Evolutionary conservation across 2,329 filamentous ascomycete genomes (phyloP).

Genomic region (Exophiala lecanii-corni): DNA sequence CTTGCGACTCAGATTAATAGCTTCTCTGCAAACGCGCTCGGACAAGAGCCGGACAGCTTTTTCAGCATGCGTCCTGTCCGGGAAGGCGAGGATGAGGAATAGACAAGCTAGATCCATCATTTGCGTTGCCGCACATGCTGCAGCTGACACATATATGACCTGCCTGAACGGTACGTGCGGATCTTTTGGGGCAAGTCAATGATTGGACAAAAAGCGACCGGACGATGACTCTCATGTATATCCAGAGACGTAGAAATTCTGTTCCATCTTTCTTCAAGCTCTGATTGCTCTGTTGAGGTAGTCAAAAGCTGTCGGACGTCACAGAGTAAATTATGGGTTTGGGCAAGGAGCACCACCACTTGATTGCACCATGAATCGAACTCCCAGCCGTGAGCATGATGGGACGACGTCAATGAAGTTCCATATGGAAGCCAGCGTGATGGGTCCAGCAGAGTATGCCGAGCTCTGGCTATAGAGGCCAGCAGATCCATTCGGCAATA

Average conservation of each 20-base stretch:
- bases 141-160: neutral
- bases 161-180: neutral
- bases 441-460: neutral
- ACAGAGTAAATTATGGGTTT: conserved; percentile 7
- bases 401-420: neutral
- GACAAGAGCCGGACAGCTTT: neutral
- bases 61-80: neutral
- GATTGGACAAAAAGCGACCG: neutral
- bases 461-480: conserved; percentile 3
- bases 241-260: neutral
- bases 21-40: neutral
- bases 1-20: neutral
- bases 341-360: conserved; percentile 2
- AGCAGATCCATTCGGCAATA: conserved; percentile 7
- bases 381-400: neutral
- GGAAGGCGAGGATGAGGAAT: conserved; percentile 12
- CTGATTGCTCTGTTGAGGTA: neutral
- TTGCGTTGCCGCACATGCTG: conserved; percentile 14
- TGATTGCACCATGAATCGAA: conserved; percentile 7
- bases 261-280: conserved; percentile 1
- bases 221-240: neutral
- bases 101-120: conserved; percentile 15
- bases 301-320: neutral
- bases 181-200: neutral
- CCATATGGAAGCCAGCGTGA: conserved; percentile 1